Percentiles rank a stretch among this genome's conserved stretches.
These are phyloP conservation scores for Dactylellina parvicollis DNA, from an alignment of 2,329 filamentous ascomycete genomes.

Conservation along the genomic window DNA sequence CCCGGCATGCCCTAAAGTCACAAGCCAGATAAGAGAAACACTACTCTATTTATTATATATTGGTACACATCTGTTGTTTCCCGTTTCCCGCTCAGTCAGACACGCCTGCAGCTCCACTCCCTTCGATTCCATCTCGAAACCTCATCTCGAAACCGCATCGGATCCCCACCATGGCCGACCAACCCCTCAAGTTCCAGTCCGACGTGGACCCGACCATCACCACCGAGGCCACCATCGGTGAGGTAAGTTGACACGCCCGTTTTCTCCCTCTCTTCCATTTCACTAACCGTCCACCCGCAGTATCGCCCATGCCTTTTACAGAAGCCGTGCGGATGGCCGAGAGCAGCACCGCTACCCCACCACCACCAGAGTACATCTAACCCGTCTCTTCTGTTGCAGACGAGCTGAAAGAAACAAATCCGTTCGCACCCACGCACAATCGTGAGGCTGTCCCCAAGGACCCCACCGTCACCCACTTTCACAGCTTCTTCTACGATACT, in stretches of 20 bases:
- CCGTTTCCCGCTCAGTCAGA: too few relatives aligned
- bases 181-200: conserved; percentile 20
- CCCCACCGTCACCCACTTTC: conserved; percentile 66
- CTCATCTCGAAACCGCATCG: neutral
- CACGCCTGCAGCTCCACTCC: too few relatives aligned
- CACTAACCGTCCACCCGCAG: neutral
- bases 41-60: neutral
- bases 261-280: neutral
- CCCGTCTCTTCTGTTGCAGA: too few relatives aligned
- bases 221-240: conserved; percentile 36
- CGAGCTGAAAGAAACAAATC: conserved; percentile 33
- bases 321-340: neutral
- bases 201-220: conserved; percentile 4
- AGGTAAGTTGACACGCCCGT: conserved; percentile 12
- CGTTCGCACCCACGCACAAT: conserved; percentile 14
- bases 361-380: too few relatives aligned
- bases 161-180: conserved; percentile 31
- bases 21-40: conserved; percentile 13
- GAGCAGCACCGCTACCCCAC: too few relatives aligned
- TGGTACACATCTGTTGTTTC: conserved; percentile 32
- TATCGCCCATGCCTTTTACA: too few relatives aligned
- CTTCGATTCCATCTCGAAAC: too few relatives aligned
- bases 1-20: conserved; percentile 27
- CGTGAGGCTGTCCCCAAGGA: conserved; percentile 17
- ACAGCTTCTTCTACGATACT: conserved; percentile 75